Evolutionary conservation across 768 basidiomycete genomes (phyloP), one percentile per base, ranked within the genome.

Genomic region (Leccinum fibrillosum): DNA sequence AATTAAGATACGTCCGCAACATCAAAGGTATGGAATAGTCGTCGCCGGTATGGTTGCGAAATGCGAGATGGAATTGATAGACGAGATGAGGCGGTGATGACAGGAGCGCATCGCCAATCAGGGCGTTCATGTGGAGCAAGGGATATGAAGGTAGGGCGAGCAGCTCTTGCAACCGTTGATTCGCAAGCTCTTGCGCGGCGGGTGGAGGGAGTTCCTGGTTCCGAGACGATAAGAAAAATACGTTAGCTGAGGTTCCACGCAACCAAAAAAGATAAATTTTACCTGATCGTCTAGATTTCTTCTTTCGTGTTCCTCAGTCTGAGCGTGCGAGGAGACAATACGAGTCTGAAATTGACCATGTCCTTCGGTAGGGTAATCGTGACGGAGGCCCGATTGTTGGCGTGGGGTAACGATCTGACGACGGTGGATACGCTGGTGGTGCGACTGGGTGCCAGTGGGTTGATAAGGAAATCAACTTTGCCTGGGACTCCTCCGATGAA

Each of bases 161-260:
- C 21, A 70, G 26, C n/a, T 70, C 61, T 34, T 69, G 69, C 3
- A 71, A 28, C 0, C 69, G 69, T 51, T 62, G 67, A 17, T 52
- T 67, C 9, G 62, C 47, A 7, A 70, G 54, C 3, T 53, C 62
- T 47, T 58, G 63, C 12, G 39, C 39, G 5, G 58, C 5, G 5
- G 52, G 26, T n/a, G 28, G 26, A 39, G 4, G 57, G 6, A 28
- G 55, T 15, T 59, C 54, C 49, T 35, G 59, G 28, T 30, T 21
- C 52, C 60, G 52, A 48, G 5, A 6, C 21, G 2, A 25, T n/a
- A 30, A 47, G 45, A 47, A 47, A 13, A 21, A 15, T 5, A 17
- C 5, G 11, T 52, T 5, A 39, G 34, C 39, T 3, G 13, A 15
- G 17, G 13, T n/a, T 34, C 4, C 26, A 48, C 42, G 61, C 35